Percentiles rank a stretch among this genome's conserved stretches.
phyloP scores from a whole-genome alignment of 441 rosid genomes.

The Erysimum cheiri region DNA sequence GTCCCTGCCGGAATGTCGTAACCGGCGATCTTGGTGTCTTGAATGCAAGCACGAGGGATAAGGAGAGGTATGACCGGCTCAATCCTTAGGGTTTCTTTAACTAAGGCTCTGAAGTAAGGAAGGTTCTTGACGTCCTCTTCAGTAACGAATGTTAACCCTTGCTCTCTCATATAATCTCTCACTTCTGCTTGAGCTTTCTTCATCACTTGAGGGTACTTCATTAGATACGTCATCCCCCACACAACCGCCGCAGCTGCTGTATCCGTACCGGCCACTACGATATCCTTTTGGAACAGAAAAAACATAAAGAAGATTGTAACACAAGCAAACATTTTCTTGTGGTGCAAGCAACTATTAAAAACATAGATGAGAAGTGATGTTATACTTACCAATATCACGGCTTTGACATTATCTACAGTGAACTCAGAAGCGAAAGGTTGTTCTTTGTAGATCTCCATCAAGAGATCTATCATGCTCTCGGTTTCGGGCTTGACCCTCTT shows the following conservation, averaged over 20 bases:
- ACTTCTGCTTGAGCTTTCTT: conserved; percentile 46
- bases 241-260: conserved; percentile 47
- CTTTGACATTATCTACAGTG: conserved; percentile 44
- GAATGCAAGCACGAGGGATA: conserved; percentile 46
- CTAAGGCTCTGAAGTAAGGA: conserved; percentile 44
- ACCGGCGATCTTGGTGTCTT: conserved; percentile 45
- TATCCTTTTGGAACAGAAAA: conserved; percentile 37
- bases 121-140: conserved; percentile 52
- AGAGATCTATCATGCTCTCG: conserved; percentile 45
- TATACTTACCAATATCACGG: conserved; percentile 29
- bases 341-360: neutral
- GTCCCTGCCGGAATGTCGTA: conserved; percentile 50
- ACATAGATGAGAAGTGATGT: neutral
- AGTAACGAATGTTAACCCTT: conserved; percentile 35
- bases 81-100: conserved; percentile 47
- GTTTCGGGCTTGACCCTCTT: conserved; percentile 44
- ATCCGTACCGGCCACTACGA: conserved; percentile 49
- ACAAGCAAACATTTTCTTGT: neutral
- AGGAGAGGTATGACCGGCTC: conserved; percentile 47
- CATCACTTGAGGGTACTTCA: conserved; percentile 47
- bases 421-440: conserved; percentile 43
- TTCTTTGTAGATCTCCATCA: conserved; percentile 33
- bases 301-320: neutral
- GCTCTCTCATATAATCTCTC: conserved; percentile 29
- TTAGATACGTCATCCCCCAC: conserved; percentile 52